These are phyloP conservation scores for Calonectria fujianensis DNA, from an alignment of 2,329 filamentous ascomycete species.

Conservation along the genomic window DNA sequence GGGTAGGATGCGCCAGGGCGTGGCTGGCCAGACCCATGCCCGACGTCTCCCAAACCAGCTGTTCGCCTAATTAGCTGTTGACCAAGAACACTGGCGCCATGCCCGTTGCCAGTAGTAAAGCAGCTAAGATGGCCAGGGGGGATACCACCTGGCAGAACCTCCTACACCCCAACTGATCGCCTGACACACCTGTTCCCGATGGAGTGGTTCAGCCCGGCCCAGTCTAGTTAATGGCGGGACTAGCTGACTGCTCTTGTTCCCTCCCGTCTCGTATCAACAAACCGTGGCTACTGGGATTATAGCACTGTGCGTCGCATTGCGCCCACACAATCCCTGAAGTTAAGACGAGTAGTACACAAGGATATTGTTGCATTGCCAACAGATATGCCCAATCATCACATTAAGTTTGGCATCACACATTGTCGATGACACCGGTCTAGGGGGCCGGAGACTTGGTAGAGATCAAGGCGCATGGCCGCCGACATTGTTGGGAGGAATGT, in stretches of 20 bases:
- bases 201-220: slow-evolving; percentile 52
- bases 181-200: slow-evolving; percentile 51
- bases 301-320: slow-evolving; percentile 10
- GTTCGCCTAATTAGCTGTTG: slow-evolving; percentile 34
- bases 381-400: not conserved
- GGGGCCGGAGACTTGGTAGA: not conserved
- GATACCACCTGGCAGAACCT: slow-evolving; percentile 18
- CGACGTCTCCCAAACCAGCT: slow-evolving; percentile 22
- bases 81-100: slow-evolving; percentile 34
- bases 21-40: slow-evolving; percentile 33
- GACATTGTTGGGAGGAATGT: not conserved
- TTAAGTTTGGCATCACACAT: slow-evolving; percentile 1
- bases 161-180: slow-evolving; percentile 41
- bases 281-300: slow-evolving; percentile 27
- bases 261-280: slow-evolving; percentile 35
- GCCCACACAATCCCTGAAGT: slow-evolving; percentile 25
- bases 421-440: not conserved
- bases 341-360: slow-evolving; percentile 14
- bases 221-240: slow-evolving; percentile 38
- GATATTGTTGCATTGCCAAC: slow-evolving; percentile 22
- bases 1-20: slow-evolving; percentile 29
- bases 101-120: slow-evolving; percentile 20
- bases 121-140: slow-evolving; percentile 29
- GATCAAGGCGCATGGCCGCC: not conserved
- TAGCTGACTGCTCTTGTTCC: slow-evolving; percentile 32